Conservation (phyloP, 2,329 filamentous ascomycete species). For the Akanthomyces muscarius region DNA sequence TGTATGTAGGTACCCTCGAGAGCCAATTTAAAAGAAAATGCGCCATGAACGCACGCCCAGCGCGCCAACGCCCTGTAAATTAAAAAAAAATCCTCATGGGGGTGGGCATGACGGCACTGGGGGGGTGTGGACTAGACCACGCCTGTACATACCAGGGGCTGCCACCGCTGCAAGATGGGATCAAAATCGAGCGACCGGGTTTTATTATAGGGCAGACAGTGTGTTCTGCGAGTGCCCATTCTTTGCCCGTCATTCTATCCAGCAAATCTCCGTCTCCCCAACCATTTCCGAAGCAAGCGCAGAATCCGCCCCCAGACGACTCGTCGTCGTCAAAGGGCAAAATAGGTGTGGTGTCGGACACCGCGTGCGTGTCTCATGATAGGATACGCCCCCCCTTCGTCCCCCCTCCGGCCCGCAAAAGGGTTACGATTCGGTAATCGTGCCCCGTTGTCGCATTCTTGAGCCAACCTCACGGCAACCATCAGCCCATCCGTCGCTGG, state of each 20-base stretch:
- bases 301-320: background rate
- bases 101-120: background rate
- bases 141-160: background rate
- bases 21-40: too few relatives aligned
- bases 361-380: constrained; percentile 8
- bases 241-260: background rate
- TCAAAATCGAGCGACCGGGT: background rate
- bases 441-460: constrained; percentile 18
- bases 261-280: background rate
- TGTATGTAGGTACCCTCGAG: too few relatives aligned
- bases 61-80: constrained; percentile 12
- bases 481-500: background rate
- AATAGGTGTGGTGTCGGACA: background rate
- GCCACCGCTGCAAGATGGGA: background rate
- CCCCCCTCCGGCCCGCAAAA: constrained; percentile 13
- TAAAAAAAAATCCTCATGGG: background rate
- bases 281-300: background rate
- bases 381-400: background rate
- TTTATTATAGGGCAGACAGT: too few relatives aligned
- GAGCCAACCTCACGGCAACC: constrained; percentile 12
- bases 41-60: background rate
- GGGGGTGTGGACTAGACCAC: background rate
- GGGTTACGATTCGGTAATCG: constrained; percentile 18
- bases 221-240: too few relatives aligned
- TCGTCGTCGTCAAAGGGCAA: background rate